Base-by-base conservation (phyloP, 1,284 basidiomycete genomes). In the Phaffia rhodozyma region DNA sequence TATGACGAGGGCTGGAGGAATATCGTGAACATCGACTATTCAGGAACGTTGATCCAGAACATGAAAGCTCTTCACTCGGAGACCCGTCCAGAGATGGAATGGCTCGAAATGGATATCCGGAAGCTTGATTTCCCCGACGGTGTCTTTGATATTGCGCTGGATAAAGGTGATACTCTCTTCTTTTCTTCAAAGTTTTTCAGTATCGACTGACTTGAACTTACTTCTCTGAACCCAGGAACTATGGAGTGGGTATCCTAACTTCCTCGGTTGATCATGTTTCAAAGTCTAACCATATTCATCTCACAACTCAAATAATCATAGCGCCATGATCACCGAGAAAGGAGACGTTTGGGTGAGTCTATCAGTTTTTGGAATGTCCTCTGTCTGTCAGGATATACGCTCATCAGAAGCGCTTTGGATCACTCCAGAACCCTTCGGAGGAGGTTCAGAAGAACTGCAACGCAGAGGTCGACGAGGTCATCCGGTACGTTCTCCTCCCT, bases 91-190 rank as follows among this genome's bases (percentile, higher is more conserved):
- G 79, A 82, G 63, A 91, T 96, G 89, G 78, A 82, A 71, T 96
- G 91, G 91, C 78, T 83, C 59, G 87, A 87, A 76, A 93, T 91
- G 86, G 91, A 94, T 71, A 83, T 94, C 27, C 80, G 91, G 29
- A 74, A 84, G 32, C 77, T 96, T 21, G 75, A 80, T 32, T 89
- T 92, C 67, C 80, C 80, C 0, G 78, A 84, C 61, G 77, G 76
- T 1, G 80, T 81, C 1, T 91, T 94, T 71, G 90, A 94, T 72
- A 78, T 94, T 52, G 88, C 85, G 0, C 86, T 96, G 57, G 91
- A 96, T 76, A 96, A 94, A 82, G 90, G 87, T 81, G 66, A 23
- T 38, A 16, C 23, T n/a, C 25, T 27, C 18, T 13, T 47, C 2
- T 49, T n/a, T 47, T 29, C 61, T 21, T 48, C 48, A 16, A 16